Percentiles rank a stretch among this genome's conserved stretches.
Evolutionary conservation across 202 grass and related monocot species (phyloP).

Genomic region (Setaria viridis): DNA sequence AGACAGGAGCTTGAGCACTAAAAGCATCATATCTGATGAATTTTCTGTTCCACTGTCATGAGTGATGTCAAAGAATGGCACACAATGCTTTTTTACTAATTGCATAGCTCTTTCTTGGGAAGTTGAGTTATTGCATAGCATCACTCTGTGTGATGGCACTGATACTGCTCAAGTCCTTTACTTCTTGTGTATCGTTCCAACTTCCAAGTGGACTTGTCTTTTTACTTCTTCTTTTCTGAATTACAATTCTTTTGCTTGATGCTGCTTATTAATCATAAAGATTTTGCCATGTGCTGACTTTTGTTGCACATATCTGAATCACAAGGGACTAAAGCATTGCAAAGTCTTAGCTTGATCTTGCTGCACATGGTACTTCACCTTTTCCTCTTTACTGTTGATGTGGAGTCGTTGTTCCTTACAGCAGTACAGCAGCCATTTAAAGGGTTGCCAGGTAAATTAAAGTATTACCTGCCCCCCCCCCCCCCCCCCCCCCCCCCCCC

Average conservation of each 20-base stretch:
- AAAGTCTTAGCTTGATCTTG: conserved; percentile 5
- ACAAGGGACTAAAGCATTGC: background rate
- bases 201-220: background rate
- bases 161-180: background rate
- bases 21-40: background rate
- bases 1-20: background rate
- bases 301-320: conserved; percentile 16
- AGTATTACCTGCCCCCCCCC: background rate
- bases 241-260: conserved; percentile 14
- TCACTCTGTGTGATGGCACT: background rate
- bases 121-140: background rate
- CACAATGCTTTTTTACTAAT: background rate
- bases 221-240: background rate
- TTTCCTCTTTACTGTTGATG: conserved; percentile 6
- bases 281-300: conserved; percentile 7
- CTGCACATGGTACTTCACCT: background rate
- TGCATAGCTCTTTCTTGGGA: no score
- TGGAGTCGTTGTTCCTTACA: background rate
- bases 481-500: no score
- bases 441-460: background rate
- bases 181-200: background rate
- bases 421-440: background rate
- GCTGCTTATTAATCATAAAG: background rate
- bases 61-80: background rate
- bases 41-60: background rate